Base-by-base conservation (phyloP, 2,329 filamentous ascomycete genomes). In the Trichoderma lentiforme region DNA sequence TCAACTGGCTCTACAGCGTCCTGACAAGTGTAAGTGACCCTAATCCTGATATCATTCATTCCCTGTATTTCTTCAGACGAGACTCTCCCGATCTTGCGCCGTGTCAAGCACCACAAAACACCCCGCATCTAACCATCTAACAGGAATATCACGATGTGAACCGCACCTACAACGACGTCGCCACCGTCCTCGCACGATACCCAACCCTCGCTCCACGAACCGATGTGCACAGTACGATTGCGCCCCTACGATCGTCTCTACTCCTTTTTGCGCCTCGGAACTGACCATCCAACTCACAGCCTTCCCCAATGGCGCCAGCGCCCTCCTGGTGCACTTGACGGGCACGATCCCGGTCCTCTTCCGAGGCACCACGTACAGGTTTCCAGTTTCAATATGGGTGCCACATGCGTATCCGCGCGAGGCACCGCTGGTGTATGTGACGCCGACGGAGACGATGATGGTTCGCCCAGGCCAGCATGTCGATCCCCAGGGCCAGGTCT, bases 1-100 rank as follows among this genome's bases (percentile, higher is more conserved):
- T 98, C 78, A 95, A 94, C 83, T 98, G 95, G 95, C 90, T 98
- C 6, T 97, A 97, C 83, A 96, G 93, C 83, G 91, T 97, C 71
- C 84, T 98, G 72, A 93, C 92, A 56, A 93, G 90, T 77, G 92
- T 94, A 83, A 63, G 85, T 76, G 30, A 21, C 24, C 36, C 11
- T 39, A 21, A 24, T 73, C 7, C 15, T 43, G 2, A 2, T 6
- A 14, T 43, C 64, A 28, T 21, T 56, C 1, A 24, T 14, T 21
- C 15, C 30, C n/a, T 11, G n/a, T 4, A 1, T 12, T 7, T 3
- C 18, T n/a, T 15, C 7, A n/a, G 39, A 26, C 9, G 8, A 4
- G 28, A 56, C 28, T 43, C 8, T 47, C 57, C n/a, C 24, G 1
- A 12, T 61, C 4, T 28, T 43, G 26, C 47, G 34, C 60, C 24